These are phyloP conservation scores for Albifimbria verrucaria DNA, from an alignment of 2,329 filamentous ascomycete genomes.

Conservation along the genomic window DNA sequence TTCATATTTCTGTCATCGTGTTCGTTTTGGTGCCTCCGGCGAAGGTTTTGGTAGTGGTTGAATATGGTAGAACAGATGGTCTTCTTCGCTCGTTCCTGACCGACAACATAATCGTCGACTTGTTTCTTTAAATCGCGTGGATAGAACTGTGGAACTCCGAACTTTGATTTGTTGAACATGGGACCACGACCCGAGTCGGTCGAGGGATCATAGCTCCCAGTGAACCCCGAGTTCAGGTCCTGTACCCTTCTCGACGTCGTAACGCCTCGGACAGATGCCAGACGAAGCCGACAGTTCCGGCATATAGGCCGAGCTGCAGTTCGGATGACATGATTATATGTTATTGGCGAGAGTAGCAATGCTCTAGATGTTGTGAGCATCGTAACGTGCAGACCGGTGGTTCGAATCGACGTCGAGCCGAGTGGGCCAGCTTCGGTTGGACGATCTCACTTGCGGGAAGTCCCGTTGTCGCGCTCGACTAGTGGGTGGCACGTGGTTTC, in stretches of 20 bases:
- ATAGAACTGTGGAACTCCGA: conserved; percentile 62
- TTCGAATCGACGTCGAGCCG: neutral
- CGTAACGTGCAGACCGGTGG: neutral
- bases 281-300: neutral
- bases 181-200: conserved; percentile 53
- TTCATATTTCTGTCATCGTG: conserved; percentile 53
- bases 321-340: neutral
- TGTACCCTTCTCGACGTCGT: conserved; percentile 36
- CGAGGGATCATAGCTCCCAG: conserved; percentile 55
- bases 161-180: conserved; percentile 55
- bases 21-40: conserved; percentile 75
- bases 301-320: neutral
- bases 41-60: conserved; percentile 91
- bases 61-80: conserved; percentile 90
- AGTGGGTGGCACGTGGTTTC: no score
- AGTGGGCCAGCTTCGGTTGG: neutral
- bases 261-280: neutral
- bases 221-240: conserved; percentile 56
- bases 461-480: no score
- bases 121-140: conserved; percentile 77
- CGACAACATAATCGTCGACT: conserved; percentile 93
- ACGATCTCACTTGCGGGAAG: neutral
- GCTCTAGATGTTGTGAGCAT: neutral
- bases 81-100: conserved; percentile 92
- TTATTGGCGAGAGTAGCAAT: neutral